phyloP scores from a whole-genome alignment of 805 yeast genomes.

The Wickerhamiella qilinensis region DNA sequence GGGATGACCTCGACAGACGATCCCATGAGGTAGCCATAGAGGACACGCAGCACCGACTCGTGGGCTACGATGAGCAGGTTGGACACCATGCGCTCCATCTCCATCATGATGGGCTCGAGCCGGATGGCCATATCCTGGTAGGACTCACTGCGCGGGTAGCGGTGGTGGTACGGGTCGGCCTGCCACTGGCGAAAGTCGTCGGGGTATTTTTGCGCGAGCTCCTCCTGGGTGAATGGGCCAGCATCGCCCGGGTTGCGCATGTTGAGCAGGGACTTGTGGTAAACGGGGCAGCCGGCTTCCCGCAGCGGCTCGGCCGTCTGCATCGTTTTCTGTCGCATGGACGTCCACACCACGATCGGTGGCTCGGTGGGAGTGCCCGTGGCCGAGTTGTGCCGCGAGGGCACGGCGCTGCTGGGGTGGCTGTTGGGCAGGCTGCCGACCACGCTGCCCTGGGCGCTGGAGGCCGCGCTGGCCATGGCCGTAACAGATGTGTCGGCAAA shows the following conservation, averaged over 20 bases:
- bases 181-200: conserved; percentile 48
- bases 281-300: conserved; percentile 42
- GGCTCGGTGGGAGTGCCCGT: conserved; percentile 9
- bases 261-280: conserved; percentile 67
- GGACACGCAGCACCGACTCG: conserved; percentile 73
- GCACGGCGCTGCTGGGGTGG: not conserved
- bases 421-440: not conserved
- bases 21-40: conserved; percentile 92
- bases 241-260: conserved; percentile 83
- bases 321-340: conserved; percentile 69
- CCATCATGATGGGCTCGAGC: conserved; percentile 81
- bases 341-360: conserved; percentile 78
- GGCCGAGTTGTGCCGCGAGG: not conserved
- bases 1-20: conserved; percentile 81
- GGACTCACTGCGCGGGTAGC: conserved; percentile 85
- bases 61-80: conserved; percentile 86
- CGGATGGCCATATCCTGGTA: conserved; percentile 93
- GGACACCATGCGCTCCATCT: conserved; percentile 72
- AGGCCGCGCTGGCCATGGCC: not conserved
- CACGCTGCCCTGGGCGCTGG: not conserved
- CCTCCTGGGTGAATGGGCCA: conserved; percentile 48
- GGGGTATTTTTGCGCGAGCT: conserved; percentile 46
- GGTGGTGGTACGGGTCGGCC: conserved; percentile 79
- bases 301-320: conserved; percentile 62
- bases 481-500: not conserved